phyloP scores from a whole-genome alignment of 2,329 filamentous ascomycete genomes.

The Aspergillus sp. region DNA sequence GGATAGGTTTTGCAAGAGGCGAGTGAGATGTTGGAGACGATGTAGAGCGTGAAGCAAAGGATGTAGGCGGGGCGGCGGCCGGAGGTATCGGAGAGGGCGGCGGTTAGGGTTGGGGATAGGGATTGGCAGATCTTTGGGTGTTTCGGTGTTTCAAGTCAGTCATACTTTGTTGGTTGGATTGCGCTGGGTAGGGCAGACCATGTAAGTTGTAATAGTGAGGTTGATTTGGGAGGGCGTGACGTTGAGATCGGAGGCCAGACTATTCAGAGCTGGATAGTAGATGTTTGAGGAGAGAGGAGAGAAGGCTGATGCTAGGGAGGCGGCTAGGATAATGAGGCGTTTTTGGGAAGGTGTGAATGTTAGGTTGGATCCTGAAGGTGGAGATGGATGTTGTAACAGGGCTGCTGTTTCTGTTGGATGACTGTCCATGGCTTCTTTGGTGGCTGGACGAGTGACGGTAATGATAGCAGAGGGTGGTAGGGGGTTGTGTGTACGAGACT shows the following conservation, averaged over 20 bases:
- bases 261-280: slow-evolving; percentile 44
- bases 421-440: no score
- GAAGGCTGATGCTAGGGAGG: slow-evolving; percentile 43
- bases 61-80: slow-evolving; percentile 52
- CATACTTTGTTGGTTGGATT: neutral
- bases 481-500: neutral
- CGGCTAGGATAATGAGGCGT: slow-evolving; percentile 37
- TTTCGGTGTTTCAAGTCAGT: neutral
- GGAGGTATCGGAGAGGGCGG: slow-evolving; percentile 48
- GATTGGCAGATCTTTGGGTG: slow-evolving; percentile 48
- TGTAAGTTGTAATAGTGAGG: slow-evolving; percentile 34
- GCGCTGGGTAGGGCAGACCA: slow-evolving; percentile 20
- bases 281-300: slow-evolving; percentile 46
- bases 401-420: slow-evolving; percentile 17
- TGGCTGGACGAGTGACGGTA: no score
- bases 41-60: slow-evolving; percentile 45
- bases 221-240: slow-evolving; percentile 26
- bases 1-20: slow-evolving; percentile 34
- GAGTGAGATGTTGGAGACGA: slow-evolving; percentile 43
- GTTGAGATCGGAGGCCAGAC: slow-evolving; percentile 31
- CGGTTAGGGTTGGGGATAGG: slow-evolving; percentile 50
- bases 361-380: slow-evolving; percentile 22
- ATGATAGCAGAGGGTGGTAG: no score
- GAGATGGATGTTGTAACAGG: slow-evolving; percentile 10
- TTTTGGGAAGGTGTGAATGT: slow-evolving; percentile 36